Evolutionary conservation across 2,329 filamentous ascomycete genomes (phyloP), one percentile per base, ranked within the genome.

Genomic region (Alternaria incomplexa): DNA sequence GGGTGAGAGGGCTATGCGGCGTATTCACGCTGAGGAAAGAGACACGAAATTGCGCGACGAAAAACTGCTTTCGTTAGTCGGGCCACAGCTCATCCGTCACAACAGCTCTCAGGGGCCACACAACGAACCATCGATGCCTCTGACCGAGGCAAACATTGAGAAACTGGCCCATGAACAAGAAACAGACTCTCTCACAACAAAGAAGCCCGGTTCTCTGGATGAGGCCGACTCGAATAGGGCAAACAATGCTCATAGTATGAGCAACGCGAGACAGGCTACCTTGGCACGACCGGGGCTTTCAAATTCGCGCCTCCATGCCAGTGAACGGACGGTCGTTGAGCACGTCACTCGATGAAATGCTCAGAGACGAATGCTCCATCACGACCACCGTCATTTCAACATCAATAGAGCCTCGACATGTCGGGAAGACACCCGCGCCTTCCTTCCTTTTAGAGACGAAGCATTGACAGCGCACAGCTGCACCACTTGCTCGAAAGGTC

Each of bases 21-120:
- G 84, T n/a, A 82, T 83, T 51, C 77, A 83, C 15, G 83, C 84
- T 8, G 85, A 87, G 73, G 86, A 88, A 67, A 85, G 85, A 73
- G 86, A 86, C 4, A 84, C 83, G 25, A 77, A 80, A 52, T 74
- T 88, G 5, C 80, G 86, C 15, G 85, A 88, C 68, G 84, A 87
- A 62, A 87, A 87, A 68, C 73, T 88, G 17, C 79, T 88, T 15
- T 81, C 81, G n/a, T 79, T 82, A 20, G 83, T 80, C 32, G 81
- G 82, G 20, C 79, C 80, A 15, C 67, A 74, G 47, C 60, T 72
- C 32, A 65, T 74, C 54, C 70, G 64, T 43, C 71, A 72, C 51
- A 60, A 66, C 36, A 70, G 56, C 17, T 62, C 68, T 46, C 68
- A 75, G 46, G 70, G 67, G 54, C 47, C 36, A 8, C 61, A 69